A percentile compares a stretch with the other conserved stretches of the same genome.
These are phyloP conservation scores for Martiniozyma asiatica DNA, from an alignment of 1,139 yeast genomes.

Conservation along the genomic window DNA sequence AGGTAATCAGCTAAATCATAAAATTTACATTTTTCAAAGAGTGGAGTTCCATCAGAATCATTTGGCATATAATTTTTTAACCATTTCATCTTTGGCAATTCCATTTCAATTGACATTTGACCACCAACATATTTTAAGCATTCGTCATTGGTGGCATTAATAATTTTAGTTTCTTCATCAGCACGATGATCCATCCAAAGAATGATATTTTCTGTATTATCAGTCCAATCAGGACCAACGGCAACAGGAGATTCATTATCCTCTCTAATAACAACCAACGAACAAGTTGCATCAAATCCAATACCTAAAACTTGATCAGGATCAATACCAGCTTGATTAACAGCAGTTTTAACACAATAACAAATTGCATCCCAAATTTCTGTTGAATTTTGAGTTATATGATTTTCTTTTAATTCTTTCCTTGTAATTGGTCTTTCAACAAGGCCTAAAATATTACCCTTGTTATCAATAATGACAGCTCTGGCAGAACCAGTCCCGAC, in stretches of 20 bases:
- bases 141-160: constrained; percentile 70
- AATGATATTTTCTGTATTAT: constrained; percentile 67
- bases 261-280: constrained; percentile 70
- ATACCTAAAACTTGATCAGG: constrained; percentile 63
- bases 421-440: constrained; percentile 71
- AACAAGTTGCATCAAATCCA: constrained; percentile 96
- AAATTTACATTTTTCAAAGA: constrained; percentile 59
- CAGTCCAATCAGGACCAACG: constrained; percentile 83
- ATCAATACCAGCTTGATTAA: constrained; percentile 64
- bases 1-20: constrained; percentile 86
- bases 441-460: constrained; percentile 72
- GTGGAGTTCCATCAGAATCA: constrained; percentile 26
- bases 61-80: constrained; percentile 73
- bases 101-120: constrained; percentile 96
- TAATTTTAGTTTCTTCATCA: constrained; percentile 65
- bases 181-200: constrained; percentile 99
- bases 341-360: constrained; percentile 62
- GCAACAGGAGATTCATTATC: constrained; percentile 59
- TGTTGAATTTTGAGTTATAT: constrained; percentile 75
- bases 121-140: constrained; percentile 92
- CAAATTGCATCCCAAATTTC: constrained; percentile 90
- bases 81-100: constrained; percentile 95
- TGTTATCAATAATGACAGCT: constrained; percentile 78
- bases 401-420: constrained; percentile 59
- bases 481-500: constrained; percentile 97